Base-by-base conservation (phyloP, 306 rosid species). In the Prunus salicina region DNA sequence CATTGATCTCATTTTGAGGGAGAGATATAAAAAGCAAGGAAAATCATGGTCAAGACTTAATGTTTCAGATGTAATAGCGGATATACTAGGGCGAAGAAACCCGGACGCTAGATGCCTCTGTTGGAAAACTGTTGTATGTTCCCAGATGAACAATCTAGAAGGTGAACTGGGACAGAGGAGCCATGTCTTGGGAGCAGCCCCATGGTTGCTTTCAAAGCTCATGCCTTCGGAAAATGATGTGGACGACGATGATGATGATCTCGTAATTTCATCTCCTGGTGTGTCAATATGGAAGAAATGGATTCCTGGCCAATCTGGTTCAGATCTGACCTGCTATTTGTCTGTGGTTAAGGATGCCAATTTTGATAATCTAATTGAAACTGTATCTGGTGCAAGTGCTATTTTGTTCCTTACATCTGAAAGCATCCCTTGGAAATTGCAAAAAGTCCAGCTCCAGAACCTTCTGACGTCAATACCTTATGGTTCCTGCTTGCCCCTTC, bases 191-290 rank as follows among this genome's bases (percentile, higher is more conserved):
- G 67, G 84, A 51, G 84, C 89, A 67, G 78, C 74, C n/a, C 55
- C 71, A 18, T 95, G 99, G 99, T 79, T 95, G 91, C 81, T 76
- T 74, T 90, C 97, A 28, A 95, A 95, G 86, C 79, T 92, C 84
- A 88, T 89, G 88, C 91, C 98, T 77, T 72, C 81, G 43, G 71
- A 4, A 71, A 67, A 72, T 14, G 43, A 28, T 62, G 45, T 8
- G n/a, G 38, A 50, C 38, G 82, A 81, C 38, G 74, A 63, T 32
- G 81, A 86, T 53, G 84, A 82, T 53, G 87, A 75, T 83, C 81
- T 86, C 71, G 60, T 91, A 68, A 38, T 86, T 86, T 88, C 97
- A 47, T 87, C 88, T 63, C 84, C 92, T 77, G 97, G 91, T 62
- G 76, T 86, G 72, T 84, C 91, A 16, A 82, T 91, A 70, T 95